A percentile compares a stretch with the other conserved stretches of the same genome.
These are phyloP conservation scores for Earliella scabrosa DNA, from an alignment of 1,284 basidiomycete genomes.

Conservation along the genomic window DNA sequence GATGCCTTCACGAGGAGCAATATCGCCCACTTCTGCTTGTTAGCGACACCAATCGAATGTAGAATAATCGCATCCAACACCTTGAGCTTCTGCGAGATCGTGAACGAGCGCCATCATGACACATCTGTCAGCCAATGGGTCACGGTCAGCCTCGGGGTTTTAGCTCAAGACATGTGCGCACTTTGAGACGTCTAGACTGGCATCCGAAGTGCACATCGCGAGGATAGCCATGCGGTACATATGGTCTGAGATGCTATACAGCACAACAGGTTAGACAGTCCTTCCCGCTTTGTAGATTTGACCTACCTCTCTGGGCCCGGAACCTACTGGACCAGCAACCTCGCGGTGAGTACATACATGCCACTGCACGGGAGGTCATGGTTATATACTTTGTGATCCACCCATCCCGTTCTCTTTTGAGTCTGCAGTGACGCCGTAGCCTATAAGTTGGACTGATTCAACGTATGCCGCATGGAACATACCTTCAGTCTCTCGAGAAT, in stretches of 20 bases:
- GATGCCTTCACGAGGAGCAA: slow-evolving; percentile 89
- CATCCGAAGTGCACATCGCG: slow-evolving; percentile 81
- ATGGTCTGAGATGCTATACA: slow-evolving; percentile 90
- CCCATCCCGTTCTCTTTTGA: slow-evolving; percentile 95
- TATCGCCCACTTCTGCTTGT: slow-evolving; percentile 78
- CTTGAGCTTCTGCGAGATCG: slow-evolving; percentile 95
- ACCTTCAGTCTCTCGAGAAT: slow-evolving; percentile 89
- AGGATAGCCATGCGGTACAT: slow-evolving; percentile 98
- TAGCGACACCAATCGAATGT: background rate
- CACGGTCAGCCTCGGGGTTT: no score
- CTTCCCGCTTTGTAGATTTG: no score
- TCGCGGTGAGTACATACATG: background rate
- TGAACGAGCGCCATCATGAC: slow-evolving; percentile 92
- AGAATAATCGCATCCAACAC: slow-evolving; percentile 36
- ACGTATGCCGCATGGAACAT: background rate
- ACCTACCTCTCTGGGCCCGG: slow-evolving; percentile 81
- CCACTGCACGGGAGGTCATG: background rate
- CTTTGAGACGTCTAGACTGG: slow-evolving; percentile 79
- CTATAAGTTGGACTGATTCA: no score
- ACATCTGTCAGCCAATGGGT: slow-evolving; percentile 62
- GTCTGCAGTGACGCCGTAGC: slow-evolving; percentile 63
- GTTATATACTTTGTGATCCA: slow-evolving; percentile 72
- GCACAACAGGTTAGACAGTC: no score
- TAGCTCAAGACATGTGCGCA: slow-evolving; percentile 33
- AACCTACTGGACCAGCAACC: slow-evolving; percentile 51